A percentile compares a stretch with the other conserved stretches of the same genome.
These are phyloP conservation scores for Aspergillus ibericus DNA, from an alignment of 2,329 filamentous ascomycete genomes.

Conservation along the genomic window DNA sequence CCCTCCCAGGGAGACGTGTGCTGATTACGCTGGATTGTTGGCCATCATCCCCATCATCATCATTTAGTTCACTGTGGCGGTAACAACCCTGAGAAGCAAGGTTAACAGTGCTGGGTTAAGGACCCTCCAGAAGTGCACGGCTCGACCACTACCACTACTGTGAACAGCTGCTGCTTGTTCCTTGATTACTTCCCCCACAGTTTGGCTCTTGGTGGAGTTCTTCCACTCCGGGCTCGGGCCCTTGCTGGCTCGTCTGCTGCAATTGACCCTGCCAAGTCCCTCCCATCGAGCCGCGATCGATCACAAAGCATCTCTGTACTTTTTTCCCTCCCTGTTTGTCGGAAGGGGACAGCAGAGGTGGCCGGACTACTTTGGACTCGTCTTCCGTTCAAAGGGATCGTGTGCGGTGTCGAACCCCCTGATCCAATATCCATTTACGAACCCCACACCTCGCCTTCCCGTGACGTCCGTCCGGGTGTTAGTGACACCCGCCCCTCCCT, in stretches of 20 bases:
- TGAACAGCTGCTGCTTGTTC: background rate
- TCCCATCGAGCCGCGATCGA: constrained; percentile 1
- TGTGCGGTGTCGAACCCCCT: background rate
- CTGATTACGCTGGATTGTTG: no score
- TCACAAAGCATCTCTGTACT: background rate
- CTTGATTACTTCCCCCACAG: background rate
- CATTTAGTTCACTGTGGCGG: no score
- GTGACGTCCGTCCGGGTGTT: constrained; percentile 16
- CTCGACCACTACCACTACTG: background rate
- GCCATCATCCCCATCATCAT: no score
- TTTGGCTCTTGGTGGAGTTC: background rate
- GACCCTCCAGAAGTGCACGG: background rate
- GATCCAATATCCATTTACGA: background rate
- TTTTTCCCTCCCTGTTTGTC: background rate
- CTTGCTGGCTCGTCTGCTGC: background rate
- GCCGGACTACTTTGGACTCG: background rate
- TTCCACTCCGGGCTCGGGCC: background rate
- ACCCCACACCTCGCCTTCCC: constrained; percentile 4
- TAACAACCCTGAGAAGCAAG: background rate
- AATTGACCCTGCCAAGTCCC: constrained; percentile 2
- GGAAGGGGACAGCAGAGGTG: no score
- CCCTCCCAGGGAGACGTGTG: no score
- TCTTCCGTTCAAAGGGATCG: background rate
- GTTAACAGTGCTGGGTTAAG: background rate
- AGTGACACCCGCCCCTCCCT: constrained; percentile 10